A percentile compares a stretch with the other conserved stretches of the same genome.
Conservation (phyloP, 257 asterid species). For the Solanum verrucosum region DNA sequence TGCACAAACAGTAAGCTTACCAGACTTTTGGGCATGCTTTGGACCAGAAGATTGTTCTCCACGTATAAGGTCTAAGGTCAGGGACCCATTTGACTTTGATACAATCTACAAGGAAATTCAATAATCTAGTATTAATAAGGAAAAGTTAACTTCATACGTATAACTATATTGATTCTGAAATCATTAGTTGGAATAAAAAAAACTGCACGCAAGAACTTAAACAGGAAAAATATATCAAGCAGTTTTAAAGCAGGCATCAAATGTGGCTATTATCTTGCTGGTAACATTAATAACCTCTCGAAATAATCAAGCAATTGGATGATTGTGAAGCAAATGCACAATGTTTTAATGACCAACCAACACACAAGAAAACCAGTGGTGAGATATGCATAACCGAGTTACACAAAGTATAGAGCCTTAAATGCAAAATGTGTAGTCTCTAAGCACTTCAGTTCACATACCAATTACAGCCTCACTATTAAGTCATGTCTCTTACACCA, state of each 20-base stretch:
- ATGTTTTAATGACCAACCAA: not conserved
- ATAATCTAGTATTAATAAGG: not conserved
- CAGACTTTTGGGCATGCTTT: slow-evolving; percentile 31
- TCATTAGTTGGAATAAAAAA: not conserved
- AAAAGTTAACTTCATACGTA: not conserved
- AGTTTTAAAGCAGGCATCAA: not conserved
- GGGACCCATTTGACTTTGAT: slow-evolving; percentile 42
- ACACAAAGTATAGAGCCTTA: not conserved
- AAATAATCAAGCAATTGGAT: not conserved
- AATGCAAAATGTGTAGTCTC: not conserved
- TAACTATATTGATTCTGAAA: not conserved
- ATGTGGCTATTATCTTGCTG: not conserved
- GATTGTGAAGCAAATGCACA: not conserved
- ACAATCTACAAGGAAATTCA: slow-evolving; percentile 42
- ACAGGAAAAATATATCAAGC: not conserved
- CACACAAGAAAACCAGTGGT: not conserved
- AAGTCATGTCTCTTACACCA: not conserved
- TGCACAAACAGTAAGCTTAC: slow-evolving; percentile 62
- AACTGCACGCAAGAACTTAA: not conserved
- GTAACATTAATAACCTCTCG: not conserved
- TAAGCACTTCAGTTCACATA: not conserved
- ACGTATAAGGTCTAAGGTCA: slow-evolving; percentile 56
- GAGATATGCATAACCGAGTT: not conserved
- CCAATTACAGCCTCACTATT: not conserved
- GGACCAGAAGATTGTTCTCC: slow-evolving; percentile 39